Conservation (phyloP, 2,329 filamentous ascomycete genomes). For the Thelonectria rubi region DNA sequence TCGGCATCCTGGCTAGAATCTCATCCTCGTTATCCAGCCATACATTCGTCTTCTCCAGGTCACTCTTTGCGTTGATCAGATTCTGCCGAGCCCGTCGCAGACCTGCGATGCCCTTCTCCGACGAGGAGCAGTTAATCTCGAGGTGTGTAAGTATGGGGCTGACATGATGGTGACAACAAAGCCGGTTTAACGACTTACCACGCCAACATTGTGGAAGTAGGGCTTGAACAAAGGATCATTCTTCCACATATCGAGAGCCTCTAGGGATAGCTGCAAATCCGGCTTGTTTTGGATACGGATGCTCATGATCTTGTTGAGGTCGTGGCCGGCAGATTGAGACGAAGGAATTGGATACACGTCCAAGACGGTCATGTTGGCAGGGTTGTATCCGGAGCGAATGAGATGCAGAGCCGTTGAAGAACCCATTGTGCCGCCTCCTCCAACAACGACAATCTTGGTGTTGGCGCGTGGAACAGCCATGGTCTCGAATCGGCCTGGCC, state of each 20-base stretch:
- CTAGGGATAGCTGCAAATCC: conserved; percentile 14
- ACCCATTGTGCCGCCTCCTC: conserved; percentile 21
- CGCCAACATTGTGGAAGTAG: conserved; percentile 17
- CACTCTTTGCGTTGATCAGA: conserved; percentile 2
- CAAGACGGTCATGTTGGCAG: conserved; percentile 17
- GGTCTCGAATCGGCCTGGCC: too few species aligned
- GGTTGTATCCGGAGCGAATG: conserved; percentile 14
- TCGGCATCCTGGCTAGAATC: conserved; percentile 8
- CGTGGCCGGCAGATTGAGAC: conserved; percentile 7
- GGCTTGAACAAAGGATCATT: conserved; percentile 17
- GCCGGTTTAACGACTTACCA: conserved; percentile 4
- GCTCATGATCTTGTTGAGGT: conserved; percentile 23
- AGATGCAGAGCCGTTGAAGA: conserved; percentile 19
- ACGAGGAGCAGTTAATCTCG: conserved; percentile 16
- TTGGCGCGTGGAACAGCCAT: conserved; percentile 10
- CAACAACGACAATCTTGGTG: conserved; percentile 16
- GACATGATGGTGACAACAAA: too few species aligned
- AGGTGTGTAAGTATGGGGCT: too few species aligned
- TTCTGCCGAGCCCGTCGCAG: neutral
- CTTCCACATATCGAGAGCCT: conserved; percentile 20
- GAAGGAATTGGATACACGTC: conserved; percentile 23
- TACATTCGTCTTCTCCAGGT: conserved; percentile 7
- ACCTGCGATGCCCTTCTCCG: conserved; percentile 4
- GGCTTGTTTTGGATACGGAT: conserved; percentile 10
- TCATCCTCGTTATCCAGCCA: conserved; percentile 15